Conservation (phyloP, 495 filamentous ascomycete genomes). For the Penicillium egyptiacum region DNA sequence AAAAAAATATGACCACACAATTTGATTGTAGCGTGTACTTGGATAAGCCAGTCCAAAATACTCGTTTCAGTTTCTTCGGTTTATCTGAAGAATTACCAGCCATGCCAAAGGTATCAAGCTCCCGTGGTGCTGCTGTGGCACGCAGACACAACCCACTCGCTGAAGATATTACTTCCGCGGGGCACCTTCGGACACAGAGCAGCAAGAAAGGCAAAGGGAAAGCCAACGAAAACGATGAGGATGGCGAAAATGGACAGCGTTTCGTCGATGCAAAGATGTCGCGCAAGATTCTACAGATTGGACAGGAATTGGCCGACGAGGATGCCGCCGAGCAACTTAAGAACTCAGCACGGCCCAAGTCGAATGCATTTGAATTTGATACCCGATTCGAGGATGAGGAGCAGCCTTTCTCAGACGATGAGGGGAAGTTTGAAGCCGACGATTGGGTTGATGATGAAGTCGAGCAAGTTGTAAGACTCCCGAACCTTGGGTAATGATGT, state of each 20-base stretch:
- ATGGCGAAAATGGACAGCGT: conserved; percentile 61
- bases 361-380: conserved; percentile 68
- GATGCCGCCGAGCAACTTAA: conserved; percentile 53
- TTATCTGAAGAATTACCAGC: conserved; percentile 8
- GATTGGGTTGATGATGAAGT: conserved; percentile 67
- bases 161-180: conserved; percentile 66
- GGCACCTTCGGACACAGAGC: conserved; percentile 56
- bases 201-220: conserved; percentile 58
- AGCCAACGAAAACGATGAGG: conserved; percentile 51
- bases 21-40: conserved; percentile 24
- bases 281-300: conserved; percentile 82
- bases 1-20: conserved; percentile 41
- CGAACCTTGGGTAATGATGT: background rate
- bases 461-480: conserved; percentile 61
- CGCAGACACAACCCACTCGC: conserved; percentile 71
- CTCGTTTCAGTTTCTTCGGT: conserved; percentile 6
- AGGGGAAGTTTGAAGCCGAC: conserved; percentile 55
- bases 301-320: conserved; percentile 78
- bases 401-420: conserved; percentile 56
- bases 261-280: conserved; percentile 86
- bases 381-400: conserved; percentile 53
- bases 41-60: conserved; percentile 9
- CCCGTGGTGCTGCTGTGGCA: conserved; percentile 39
- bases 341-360: conserved; percentile 28
- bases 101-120: conserved; percentile 49